A percentile compares a stretch with the other conserved stretches of the same genome.
These are phyloP conservation scores for Penicillium verrucosum DNA, from an alignment of 2,329 filamentous ascomycete species.

Conservation along the genomic window DNA sequence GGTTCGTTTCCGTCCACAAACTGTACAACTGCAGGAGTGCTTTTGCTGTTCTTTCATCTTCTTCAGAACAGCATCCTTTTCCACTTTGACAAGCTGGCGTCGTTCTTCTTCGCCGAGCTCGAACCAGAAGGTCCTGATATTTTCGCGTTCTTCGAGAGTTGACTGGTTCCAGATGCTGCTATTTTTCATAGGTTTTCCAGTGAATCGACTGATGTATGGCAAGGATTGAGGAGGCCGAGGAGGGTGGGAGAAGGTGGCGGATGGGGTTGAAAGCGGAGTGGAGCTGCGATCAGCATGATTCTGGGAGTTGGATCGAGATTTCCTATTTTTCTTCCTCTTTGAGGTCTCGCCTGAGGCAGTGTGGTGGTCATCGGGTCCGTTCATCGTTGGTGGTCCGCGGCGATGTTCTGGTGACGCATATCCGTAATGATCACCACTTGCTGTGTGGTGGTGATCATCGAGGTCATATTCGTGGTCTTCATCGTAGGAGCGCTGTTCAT, in stretches of 20 bases:
- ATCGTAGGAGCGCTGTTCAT: slow-evolving; percentile 27
- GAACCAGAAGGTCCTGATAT: slow-evolving; percentile 98
- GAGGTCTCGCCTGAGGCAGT: slow-evolving; percentile 30
- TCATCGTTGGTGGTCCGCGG: slow-evolving; percentile 14
- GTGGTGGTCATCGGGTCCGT: slow-evolving; percentile 24
- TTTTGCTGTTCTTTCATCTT: slow-evolving; percentile 99
- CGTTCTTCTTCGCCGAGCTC: slow-evolving; percentile 90
- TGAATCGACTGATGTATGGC: slow-evolving; percentile 41
- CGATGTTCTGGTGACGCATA: slow-evolving; percentile 40
- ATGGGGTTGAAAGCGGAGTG: slow-evolving; percentile 43
- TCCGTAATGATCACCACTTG: slow-evolving; percentile 55
- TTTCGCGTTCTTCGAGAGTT: slow-evolving; percentile 87
- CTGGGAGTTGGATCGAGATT: slow-evolving; percentile 35
- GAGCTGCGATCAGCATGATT: slow-evolving; percentile 38
- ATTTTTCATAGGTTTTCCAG: slow-evolving; percentile 60
- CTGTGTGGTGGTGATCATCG: slow-evolving; percentile 42
- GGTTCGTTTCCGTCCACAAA: slow-evolving; percentile 91
- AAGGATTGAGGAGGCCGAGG: slow-evolving; percentile 46
- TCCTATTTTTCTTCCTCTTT: slow-evolving; percentile 44
- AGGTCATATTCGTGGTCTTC: slow-evolving; percentile 34
- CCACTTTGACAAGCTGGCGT: slow-evolving; percentile 92
- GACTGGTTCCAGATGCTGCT: slow-evolving; percentile 94
- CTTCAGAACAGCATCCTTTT: slow-evolving; percentile 94
- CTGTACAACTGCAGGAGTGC: slow-evolving; percentile 96
- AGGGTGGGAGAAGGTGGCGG: slow-evolving; percentile 41